These are phyloP conservation scores for Carpinus fangiana DNA, from an alignment of 306 rosid species.

Conservation along the genomic window DNA sequence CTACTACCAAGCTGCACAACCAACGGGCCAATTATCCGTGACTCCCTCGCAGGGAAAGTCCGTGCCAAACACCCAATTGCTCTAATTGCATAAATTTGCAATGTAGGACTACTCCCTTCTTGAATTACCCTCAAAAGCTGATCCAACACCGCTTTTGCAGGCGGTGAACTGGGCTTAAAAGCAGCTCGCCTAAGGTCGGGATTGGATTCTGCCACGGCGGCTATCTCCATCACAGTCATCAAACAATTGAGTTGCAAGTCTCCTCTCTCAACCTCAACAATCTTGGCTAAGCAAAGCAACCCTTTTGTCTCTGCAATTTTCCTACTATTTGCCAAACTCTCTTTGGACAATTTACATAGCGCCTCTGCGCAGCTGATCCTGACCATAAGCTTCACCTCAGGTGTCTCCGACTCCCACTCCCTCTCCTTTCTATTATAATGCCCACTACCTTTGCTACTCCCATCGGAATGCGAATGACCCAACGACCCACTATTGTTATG, in stretches of 20 bases:
- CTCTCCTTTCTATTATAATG: constrained; percentile 45
- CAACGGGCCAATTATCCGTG: constrained; percentile 66
- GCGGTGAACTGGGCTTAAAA: constrained; percentile 65
- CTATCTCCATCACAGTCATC: constrained; percentile 82
- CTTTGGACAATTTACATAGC: constrained; percentile 73
- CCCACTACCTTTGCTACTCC: constrained; percentile 58
- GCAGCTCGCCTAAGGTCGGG: constrained; percentile 72
- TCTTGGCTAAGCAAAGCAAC: constrained; percentile 80
- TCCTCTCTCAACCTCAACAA: constrained; percentile 59
- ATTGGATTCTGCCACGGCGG: constrained; percentile 61
- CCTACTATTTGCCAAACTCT: constrained; percentile 47
- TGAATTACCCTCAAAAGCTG: constrained; percentile 70
- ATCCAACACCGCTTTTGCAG: constrained; percentile 73
- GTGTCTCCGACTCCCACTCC: constrained; percentile 58
- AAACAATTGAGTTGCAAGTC: constrained; percentile 71
- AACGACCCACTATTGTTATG: constrained; percentile 2
- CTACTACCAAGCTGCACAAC: constrained; percentile 59
- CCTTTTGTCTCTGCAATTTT: constrained; percentile 87
- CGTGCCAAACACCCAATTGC: constrained; percentile 79
- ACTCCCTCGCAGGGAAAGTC: constrained; percentile 76
- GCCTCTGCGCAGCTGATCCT: constrained; percentile 78
- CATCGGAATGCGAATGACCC: constrained; percentile 39
- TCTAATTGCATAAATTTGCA: constrained; percentile 70
- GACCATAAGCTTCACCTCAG: constrained; percentile 50
- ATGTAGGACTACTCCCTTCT: constrained; percentile 33